Conservation (phyloP, 73 alveolate species). For the Tetrahymena borealis region DNA sequence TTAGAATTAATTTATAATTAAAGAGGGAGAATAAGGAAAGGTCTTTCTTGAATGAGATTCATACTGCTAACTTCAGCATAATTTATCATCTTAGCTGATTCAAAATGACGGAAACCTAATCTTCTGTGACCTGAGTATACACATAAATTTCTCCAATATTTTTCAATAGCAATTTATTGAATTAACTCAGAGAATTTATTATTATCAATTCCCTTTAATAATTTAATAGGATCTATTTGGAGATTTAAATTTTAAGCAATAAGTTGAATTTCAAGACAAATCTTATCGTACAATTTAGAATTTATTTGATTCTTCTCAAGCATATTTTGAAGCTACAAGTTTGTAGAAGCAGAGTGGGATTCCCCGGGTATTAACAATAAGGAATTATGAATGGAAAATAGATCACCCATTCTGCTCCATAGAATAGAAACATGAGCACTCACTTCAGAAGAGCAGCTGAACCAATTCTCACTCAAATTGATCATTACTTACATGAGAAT, state of each 20-base stretch:
- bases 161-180: neutral
- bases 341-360: neutral
- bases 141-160: neutral
- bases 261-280: neutral
- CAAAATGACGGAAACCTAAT: neutral
- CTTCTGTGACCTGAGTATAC: neutral
- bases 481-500: neutral
- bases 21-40: neutral
- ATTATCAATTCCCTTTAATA: neutral
- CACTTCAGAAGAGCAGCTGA: neutral
- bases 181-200: neutral
- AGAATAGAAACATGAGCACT: neutral
- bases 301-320: neutral
- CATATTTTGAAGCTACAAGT: neutral
- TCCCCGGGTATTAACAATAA: neutral
- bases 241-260: neutral
- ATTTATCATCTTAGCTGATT: neutral
- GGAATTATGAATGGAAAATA: neutral
- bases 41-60: neutral
- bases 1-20: neutral
- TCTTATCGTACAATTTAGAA: neutral
- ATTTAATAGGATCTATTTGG: neutral
- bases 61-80: neutral
- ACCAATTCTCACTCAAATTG: neutral
- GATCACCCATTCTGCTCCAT: neutral